Evolutionary conservation across 306 rosid genomes (phyloP).

Genomic region (Geum urbanum): DNA sequence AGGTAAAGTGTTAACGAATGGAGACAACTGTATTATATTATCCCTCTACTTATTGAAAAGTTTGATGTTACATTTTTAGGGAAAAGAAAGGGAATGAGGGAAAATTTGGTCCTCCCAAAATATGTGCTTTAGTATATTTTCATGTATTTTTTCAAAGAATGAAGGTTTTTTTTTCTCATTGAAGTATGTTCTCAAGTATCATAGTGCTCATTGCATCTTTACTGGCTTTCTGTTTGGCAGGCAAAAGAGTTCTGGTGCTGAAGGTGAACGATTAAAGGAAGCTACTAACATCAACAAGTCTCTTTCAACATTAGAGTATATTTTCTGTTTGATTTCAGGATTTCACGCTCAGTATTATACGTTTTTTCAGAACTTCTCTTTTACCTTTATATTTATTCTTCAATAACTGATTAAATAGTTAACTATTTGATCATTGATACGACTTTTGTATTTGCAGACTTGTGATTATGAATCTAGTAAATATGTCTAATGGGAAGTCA

Average conservation of each 20-base stretch:
- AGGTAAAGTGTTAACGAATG: constrained; percentile 47
- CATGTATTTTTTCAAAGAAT: not conserved
- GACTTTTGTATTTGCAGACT: constrained; percentile 55
- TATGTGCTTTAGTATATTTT: not conserved
- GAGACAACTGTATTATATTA: not conserved
- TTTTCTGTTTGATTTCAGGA: constrained; percentile 3
- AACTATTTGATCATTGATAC: constrained; percentile 3
- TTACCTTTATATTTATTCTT: constrained; percentile 12
- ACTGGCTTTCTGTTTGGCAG: constrained; percentile 30
- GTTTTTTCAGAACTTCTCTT: not conserved
- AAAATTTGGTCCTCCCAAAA: not conserved
- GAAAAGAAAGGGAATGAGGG: not conserved
- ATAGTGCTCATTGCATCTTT: not conserved
- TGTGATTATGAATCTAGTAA: constrained; percentile 93
- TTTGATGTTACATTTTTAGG: not conserved
- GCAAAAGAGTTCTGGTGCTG: constrained; percentile 99
- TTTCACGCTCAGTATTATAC: not conserved
- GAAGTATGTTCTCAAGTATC: not conserved
- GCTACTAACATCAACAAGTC: constrained; percentile 97
- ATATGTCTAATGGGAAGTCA: constrained; percentile 80
- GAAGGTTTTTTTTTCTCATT: not conserved
- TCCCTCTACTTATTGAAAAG: not conserved
- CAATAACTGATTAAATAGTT: not conserved
- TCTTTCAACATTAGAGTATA: constrained; percentile 93
- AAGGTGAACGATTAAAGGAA: constrained; percentile 98